Conservation (phyloP, 164 flowering plant species). For the Malania oleifera region DNA sequence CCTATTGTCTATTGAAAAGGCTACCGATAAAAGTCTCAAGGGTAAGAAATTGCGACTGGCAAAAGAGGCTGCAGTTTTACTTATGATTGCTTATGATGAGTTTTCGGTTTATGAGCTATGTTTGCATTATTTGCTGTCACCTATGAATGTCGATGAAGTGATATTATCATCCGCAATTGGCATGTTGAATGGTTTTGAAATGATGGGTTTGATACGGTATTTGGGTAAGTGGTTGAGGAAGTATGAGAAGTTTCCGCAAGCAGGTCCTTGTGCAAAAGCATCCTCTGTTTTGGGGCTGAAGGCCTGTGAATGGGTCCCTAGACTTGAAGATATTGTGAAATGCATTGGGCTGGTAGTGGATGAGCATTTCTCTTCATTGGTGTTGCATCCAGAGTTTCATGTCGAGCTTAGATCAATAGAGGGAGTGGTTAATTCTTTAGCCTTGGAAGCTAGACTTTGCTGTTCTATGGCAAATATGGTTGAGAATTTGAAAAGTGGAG, state of each 20-base stretch:
- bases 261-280: slow-evolving; percentile 47
- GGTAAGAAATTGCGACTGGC: slow-evolving; percentile 30
- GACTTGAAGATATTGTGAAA: slow-evolving; percentile 45
- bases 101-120: slow-evolving; percentile 64
- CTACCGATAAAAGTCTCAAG: slow-evolving; percentile 13
- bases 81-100: slow-evolving; percentile 78
- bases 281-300: slow-evolving; percentile 36
- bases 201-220: slow-evolving; percentile 54
- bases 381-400: slow-evolving; percentile 57
- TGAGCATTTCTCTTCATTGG: slow-evolving; percentile 69
- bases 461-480: slow-evolving; percentile 39
- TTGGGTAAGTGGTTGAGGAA: slow-evolving; percentile 83
- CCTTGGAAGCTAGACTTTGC: slow-evolving; percentile 55
- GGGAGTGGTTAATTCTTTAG: slow-evolving; percentile 42
- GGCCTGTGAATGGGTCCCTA: slow-evolving; percentile 73
- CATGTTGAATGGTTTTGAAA: slow-evolving; percentile 53
- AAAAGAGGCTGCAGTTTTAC: slow-evolving; percentile 55
- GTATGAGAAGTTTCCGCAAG: slow-evolving; percentile 81
- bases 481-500: slow-evolving; percentile 38
- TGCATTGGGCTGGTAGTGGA: slow-evolving; percentile 67
- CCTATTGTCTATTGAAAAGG: slow-evolving; percentile 42
- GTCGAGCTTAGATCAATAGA: slow-evolving; percentile 58
- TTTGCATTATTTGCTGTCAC: slow-evolving; percentile 69
- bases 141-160: slow-evolving; percentile 49
- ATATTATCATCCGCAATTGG: slow-evolving; percentile 49